Percentiles rank a stretch among this genome's conserved stretches.
Conservation (phyloP, 2,329 filamentous ascomycete genomes). For the Lachnellula suecica region DNA sequence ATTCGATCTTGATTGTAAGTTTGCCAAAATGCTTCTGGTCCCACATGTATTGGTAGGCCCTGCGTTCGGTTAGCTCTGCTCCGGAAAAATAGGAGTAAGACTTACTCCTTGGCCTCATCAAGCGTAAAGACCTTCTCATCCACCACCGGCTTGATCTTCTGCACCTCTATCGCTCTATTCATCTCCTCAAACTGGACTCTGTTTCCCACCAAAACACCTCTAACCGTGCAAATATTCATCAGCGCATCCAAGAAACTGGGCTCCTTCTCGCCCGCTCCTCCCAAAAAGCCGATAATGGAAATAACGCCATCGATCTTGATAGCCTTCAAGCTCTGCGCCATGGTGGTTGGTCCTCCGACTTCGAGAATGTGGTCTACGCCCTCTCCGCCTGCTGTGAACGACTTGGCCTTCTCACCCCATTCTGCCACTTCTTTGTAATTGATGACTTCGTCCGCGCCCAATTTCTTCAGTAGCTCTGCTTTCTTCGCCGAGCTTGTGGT, state of each 20-base stretch:
- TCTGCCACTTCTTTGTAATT: slow-evolving; percentile 41
- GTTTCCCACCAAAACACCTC: slow-evolving; percentile 48
- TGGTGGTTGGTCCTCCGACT: slow-evolving; percentile 39
- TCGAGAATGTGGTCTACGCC: slow-evolving; percentile 46
- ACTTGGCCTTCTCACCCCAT: slow-evolving; percentile 41
- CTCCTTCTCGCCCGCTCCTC: slow-evolving; percentile 24
- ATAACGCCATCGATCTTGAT: slow-evolving; percentile 43
- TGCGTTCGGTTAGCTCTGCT: slow-evolving; percentile 20
- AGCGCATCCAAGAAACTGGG: slow-evolving; percentile 32
- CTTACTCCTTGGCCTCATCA: slow-evolving; percentile 42
- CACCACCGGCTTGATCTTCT: slow-evolving; percentile 45
- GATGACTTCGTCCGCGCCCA: slow-evolving; percentile 43
- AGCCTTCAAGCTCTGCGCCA: slow-evolving; percentile 40
- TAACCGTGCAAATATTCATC: slow-evolving; percentile 38
- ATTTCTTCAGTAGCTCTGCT: slow-evolving; percentile 34
- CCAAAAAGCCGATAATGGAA: slow-evolving; percentile 39
- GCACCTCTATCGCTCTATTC: slow-evolving; percentile 47
- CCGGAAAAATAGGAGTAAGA: neutral
- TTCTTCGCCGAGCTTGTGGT: slow-evolving; percentile 41
- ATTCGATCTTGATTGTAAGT: slow-evolving; percentile 38
- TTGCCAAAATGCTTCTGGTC: slow-evolving; percentile 52
- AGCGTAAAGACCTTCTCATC: slow-evolving; percentile 45
- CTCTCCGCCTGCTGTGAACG: slow-evolving; percentile 34
- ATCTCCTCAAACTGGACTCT: slow-evolving; percentile 51
- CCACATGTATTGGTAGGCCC: slow-evolving; percentile 50